phyloP scores from a whole-genome alignment of 2,329 filamentous ascomycete species.

The Coccinonectria pachysandricola region DNA sequence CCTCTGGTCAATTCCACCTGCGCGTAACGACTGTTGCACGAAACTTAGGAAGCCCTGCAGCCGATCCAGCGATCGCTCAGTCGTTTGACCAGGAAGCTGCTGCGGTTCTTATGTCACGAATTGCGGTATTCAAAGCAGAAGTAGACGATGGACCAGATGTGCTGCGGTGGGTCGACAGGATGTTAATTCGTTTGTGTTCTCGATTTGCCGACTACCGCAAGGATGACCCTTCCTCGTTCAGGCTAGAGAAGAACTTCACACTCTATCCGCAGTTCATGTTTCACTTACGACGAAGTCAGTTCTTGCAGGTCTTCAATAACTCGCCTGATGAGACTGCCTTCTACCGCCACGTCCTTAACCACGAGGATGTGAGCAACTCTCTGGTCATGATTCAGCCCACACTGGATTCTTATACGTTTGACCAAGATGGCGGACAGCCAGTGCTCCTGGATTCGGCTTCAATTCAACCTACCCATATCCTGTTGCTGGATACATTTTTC shows the following conservation, averaged over 20 bases:
- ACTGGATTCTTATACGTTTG: slow-evolving; percentile 92
- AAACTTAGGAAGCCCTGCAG: slow-evolving; percentile 84
- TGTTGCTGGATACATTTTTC: slow-evolving; percentile 97
- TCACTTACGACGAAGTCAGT: slow-evolving; percentile 91
- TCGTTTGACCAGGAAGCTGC: slow-evolving; percentile 98
- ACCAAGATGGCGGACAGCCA: slow-evolving; percentile 83
- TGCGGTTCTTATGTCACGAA: slow-evolving; percentile 96
- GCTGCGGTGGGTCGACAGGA: slow-evolving; percentile 92
- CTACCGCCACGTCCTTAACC: slow-evolving; percentile 91
- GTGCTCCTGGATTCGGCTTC: slow-evolving; percentile 95
- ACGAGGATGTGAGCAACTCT: slow-evolving; percentile 94
- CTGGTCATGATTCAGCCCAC: slow-evolving; percentile 99
- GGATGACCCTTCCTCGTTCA: slow-evolving; percentile 94
- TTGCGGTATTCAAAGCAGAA: slow-evolving; percentile 97
- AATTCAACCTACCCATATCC: slow-evolving; percentile 86
- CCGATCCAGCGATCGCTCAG: slow-evolving; percentile 88
- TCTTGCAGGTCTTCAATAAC: slow-evolving; percentile 98
- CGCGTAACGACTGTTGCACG: slow-evolving; percentile 89
- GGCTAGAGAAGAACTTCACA: slow-evolving; percentile 96
- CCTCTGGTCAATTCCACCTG: slow-evolving; percentile 90
- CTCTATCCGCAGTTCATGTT: slow-evolving; percentile 99
- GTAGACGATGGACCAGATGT: slow-evolving; percentile 98
- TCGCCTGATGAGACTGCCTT: slow-evolving; percentile 99
- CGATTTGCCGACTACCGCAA: slow-evolving; percentile 97
- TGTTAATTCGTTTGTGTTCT: slow-evolving; percentile 94